phyloP scores from a whole-genome alignment of 176 grass and related monocot genomes.

The Triticum dicoccoides region DNA sequence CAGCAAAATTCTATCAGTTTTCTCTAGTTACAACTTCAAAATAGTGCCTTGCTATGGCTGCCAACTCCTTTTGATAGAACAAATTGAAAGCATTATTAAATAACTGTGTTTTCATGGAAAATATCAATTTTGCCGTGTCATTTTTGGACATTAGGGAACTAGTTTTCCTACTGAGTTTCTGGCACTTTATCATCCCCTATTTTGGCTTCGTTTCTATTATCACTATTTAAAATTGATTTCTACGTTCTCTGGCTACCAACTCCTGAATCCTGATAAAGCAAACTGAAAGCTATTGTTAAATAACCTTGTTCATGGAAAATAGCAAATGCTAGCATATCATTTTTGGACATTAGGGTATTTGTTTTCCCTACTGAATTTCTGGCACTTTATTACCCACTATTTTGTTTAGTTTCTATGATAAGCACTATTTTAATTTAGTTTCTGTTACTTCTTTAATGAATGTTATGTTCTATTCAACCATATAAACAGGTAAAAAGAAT shows the following conservation, averaged over 20 bases:
- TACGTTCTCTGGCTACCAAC: neutral
- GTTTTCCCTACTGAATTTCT: neutral
- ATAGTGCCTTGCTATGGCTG: neutral
- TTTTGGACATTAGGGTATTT: neutral
- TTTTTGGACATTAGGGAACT: neutral
- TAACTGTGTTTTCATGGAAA: neutral
- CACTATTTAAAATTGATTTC: neutral
- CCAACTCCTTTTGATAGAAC: neutral
- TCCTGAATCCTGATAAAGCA: neutral
- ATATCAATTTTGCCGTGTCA: neutral
- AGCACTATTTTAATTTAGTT: neutral
- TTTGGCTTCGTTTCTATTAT: neutral
- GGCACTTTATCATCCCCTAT: neutral
- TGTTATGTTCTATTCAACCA: neutral
- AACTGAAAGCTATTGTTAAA: neutral
- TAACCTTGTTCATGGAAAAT: neutral
- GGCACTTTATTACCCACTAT: neutral
- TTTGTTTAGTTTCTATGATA: neutral
- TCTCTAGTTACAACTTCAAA: neutral
- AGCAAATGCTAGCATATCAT: neutral
- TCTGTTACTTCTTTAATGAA: neutral
- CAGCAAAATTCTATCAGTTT: neutral
- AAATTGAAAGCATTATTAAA: neutral
- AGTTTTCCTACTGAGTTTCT: neutral
- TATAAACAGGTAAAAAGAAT: conserved; percentile 88